Percentiles rank a stretch among this genome's conserved stretches.
phyloP scores from a whole-genome alignment of 495 filamentous ascomycete genomes.

The Cryomyces minteri region DNA sequence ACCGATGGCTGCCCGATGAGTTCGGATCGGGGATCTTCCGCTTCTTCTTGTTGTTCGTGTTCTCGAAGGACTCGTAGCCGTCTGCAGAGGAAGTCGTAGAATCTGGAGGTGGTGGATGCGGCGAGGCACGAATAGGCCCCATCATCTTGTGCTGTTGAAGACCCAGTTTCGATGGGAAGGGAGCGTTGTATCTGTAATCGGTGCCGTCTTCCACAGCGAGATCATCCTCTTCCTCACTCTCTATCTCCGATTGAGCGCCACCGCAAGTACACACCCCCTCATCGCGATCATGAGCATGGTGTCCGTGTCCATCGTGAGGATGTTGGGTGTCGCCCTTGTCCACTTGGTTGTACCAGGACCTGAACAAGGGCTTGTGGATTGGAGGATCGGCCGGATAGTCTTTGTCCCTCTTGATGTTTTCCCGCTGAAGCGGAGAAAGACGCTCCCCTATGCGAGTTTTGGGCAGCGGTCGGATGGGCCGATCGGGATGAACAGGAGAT shows the following conservation, averaged over 20 bases:
- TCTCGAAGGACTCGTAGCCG: constrained; percentile 94
- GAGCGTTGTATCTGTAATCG: constrained; percentile 1
- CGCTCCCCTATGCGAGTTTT: constrained; percentile 71
- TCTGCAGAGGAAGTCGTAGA: constrained; percentile 36
- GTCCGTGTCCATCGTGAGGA: constrained; percentile 6
- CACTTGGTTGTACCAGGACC: constrained; percentile 41
- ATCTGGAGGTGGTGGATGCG: constrained; percentile 11
- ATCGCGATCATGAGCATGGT: constrained; percentile 15
- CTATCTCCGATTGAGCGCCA: constrained; percentile 11
- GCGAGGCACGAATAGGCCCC: not conserved
- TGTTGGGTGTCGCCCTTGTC: constrained; percentile 14
- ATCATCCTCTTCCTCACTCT: constrained; percentile 18
- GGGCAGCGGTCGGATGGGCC: constrained; percentile 85
- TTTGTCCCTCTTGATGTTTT: constrained; percentile 36
- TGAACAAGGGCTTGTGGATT: constrained; percentile 51
- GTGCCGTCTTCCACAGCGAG: constrained; percentile 1
- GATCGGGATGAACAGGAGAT: constrained; percentile 63
- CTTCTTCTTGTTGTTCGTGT: constrained; percentile 99
- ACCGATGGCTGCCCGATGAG: constrained; percentile 42
- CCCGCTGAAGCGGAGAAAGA: constrained; percentile 65
- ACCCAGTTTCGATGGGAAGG: constrained; percentile 1
- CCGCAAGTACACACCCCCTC: constrained; percentile 13
- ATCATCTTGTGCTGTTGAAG: constrained; percentile 3
- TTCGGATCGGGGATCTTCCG: constrained; percentile 89
- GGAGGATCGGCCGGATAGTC: constrained; percentile 52